Percentiles rank a stretch among this genome's conserved stretches.
Evolutionary conservation across 805 yeast genomes (phyloP).

Genomic region (Priceomyces medius): DNA sequence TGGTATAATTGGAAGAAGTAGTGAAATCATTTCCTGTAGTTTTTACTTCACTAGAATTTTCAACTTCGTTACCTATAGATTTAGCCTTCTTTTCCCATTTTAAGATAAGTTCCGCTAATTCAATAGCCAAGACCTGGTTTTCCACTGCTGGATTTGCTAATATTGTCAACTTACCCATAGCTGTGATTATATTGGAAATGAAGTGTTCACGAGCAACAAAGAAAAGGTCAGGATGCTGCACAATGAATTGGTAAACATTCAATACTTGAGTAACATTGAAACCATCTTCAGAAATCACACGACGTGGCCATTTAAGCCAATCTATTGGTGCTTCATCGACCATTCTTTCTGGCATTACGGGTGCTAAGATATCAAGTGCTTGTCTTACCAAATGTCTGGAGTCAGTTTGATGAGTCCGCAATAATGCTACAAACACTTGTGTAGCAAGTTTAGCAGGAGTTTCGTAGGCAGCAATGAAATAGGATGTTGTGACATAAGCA

Average conservation of each 20-base stretch:
- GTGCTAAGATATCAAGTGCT: conserved; percentile 85
- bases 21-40: conserved; percentile 32
- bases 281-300: conserved; percentile 88
- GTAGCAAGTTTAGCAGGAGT: conserved; percentile 87
- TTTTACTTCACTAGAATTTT: conserved; percentile 9
- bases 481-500: conserved; percentile 85
- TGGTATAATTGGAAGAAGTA: conserved; percentile 50
- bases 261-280: conserved; percentile 82
- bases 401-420: conserved; percentile 82
- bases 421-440: conserved; percentile 86
- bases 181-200: conserved; percentile 82
- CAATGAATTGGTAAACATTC: conserved; percentile 84
- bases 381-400: conserved; percentile 80
- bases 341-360: conserved; percentile 73
- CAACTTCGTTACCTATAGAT: neutral
- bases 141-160: conserved; percentile 75
- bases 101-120: conserved; percentile 79
- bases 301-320: conserved; percentile 95
- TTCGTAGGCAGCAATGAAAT: conserved; percentile 82
- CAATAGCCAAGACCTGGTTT: conserved; percentile 83
- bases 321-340: conserved; percentile 52
- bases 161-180: conserved; percentile 86
- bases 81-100: conserved; percentile 74
- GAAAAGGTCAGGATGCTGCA: conserved; percentile 80
- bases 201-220: conserved; percentile 86